phyloP scores from a whole-genome alignment of 805 yeast genomes.

The Candida peoriensis region DNA sequence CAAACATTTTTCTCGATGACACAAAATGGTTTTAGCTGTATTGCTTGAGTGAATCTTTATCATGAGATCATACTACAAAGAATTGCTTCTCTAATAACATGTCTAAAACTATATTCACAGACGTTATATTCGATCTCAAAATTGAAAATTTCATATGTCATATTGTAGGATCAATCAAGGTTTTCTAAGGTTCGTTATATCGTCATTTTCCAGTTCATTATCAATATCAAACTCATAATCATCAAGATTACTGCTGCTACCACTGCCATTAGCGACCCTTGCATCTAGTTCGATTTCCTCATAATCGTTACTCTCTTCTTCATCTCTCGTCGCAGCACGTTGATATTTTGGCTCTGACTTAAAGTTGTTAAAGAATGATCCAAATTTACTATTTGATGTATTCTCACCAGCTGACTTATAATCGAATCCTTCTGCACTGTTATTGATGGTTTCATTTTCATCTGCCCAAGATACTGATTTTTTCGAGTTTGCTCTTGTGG shows the following conservation, averaged over 20 bases:
- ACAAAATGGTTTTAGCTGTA: too few relatives aligned
- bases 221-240: constrained; percentile 19
- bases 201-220: constrained; percentile 11
- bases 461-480: constrained; percentile 36
- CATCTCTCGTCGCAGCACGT: constrained; percentile 1
- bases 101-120: too few relatives aligned
- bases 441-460: constrained; percentile 15
- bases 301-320: constrained; percentile 8
- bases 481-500: constrained; percentile 10
- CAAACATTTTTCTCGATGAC: too few relatives aligned
- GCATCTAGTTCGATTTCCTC: constrained; percentile 21
- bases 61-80: too few relatives aligned
- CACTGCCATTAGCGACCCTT: neutral
- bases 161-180: too few relatives aligned
- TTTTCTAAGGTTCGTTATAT: neutral
- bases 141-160: too few relatives aligned
- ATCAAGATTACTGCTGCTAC: constrained; percentile 1
- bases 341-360: constrained; percentile 13
- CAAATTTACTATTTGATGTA: constrained; percentile 8
- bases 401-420: constrained; percentile 15
- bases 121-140: too few relatives aligned
- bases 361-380: constrained; percentile 19
- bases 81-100: too few relatives aligned
- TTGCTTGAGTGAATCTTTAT: too few relatives aligned
- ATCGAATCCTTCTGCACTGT: neutral